A percentile compares a stretch with the other conserved stretches of the same genome.
Evolutionary conservation across 2,329 filamentous ascomycete genomes (phyloP).

Genomic region (Penicillium sp.): DNA sequence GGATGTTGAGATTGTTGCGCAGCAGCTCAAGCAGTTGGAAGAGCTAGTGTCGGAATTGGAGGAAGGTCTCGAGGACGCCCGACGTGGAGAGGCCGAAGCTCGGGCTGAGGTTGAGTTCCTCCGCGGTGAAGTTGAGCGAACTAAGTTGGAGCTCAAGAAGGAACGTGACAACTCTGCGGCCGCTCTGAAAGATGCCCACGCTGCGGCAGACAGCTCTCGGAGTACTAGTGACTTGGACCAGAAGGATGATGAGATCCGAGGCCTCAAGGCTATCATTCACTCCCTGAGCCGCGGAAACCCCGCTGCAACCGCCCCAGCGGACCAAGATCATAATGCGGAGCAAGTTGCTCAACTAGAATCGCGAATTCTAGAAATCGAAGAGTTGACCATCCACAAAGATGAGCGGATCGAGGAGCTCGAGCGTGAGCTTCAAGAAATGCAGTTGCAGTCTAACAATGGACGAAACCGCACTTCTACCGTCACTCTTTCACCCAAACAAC

Average conservation of each 20-base stretch:
- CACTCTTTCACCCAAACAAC: slow-evolving; percentile 34
- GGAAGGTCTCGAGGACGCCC: slow-evolving; percentile 90
- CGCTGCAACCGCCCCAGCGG: slow-evolving; percentile 27
- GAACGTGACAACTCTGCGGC: slow-evolving; percentile 79
- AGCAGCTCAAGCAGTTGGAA: slow-evolving; percentile 89
- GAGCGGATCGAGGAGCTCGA: slow-evolving; percentile 79
- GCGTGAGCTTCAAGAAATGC: slow-evolving; percentile 60
- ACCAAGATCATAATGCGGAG: slow-evolving; percentile 49
- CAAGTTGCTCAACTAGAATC: slow-evolving; percentile 66
- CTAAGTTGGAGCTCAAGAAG: slow-evolving; percentile 77
- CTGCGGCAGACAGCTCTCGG: slow-evolving; percentile 42
- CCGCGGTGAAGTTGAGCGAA: slow-evolving; percentile 88
- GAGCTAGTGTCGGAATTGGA: slow-evolving; percentile 95
- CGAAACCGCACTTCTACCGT: slow-evolving; percentile 38
- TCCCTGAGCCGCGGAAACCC: slow-evolving; percentile 69
- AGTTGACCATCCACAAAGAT: slow-evolving; percentile 67
- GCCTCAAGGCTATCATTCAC: slow-evolving; percentile 96
- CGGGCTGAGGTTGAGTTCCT: slow-evolving; percentile 94
- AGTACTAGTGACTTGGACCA: slow-evolving; percentile 76
- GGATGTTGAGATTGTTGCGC: slow-evolving; percentile 86
- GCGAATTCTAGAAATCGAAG: slow-evolving; percentile 74
- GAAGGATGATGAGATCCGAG: slow-evolving; percentile 95
- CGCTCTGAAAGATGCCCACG: slow-evolving; percentile 53
- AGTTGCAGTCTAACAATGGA: slow-evolving; percentile 25
- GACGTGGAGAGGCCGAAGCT: slow-evolving; percentile 90